Evolutionary conservation across 768 basidiomycete genomes (phyloP), one percentile per base, ranked within the genome.

Genomic region (Fibroporia radiculosa): DNA sequence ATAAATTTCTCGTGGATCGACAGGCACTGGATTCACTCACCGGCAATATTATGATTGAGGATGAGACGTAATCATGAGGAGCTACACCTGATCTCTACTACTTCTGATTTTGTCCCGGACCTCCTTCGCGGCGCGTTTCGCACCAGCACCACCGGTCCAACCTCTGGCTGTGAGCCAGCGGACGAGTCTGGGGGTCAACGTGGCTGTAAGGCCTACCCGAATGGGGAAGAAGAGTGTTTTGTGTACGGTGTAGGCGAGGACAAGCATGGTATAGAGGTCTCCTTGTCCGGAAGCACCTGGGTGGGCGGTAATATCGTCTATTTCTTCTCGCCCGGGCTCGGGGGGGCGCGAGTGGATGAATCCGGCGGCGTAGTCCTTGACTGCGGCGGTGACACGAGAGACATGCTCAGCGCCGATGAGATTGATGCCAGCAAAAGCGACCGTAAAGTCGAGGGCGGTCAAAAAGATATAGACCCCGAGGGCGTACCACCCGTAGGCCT

Each of bases 401-500:
- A 98, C 93, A 51, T 89, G 81, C 38, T 97, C 93, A 1, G 92
- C 91, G 35, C 96, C 96, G 26, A 96, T 69, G 33, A 91, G 69
- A 54, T 89, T 84, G 58, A 99, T 80, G 41, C 80, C 80, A 37
- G 80, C 74, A 60, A 96, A 96, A 0, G 87, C 80, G 56, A 96
- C 71, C 27, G 77, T 67, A 60, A 98, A 92, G 62, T 99, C 96
- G 59, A 93, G 58, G 6, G 71, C 68, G 32, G 77, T 75, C 44
- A 98, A 60, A 40, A 82, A 59, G 50, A 83, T 34, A 69, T 99
- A 99, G 20, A 98, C 82, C 25, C 87, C 93, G 23, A 98, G 73
- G 16, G 96, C 92, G 60, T 93, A 95, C 88, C 89, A 92, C 24
- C 95, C 95, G 61, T 98, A 96, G 3, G 85, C 77, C 60, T 86